phyloP scores from a whole-genome alignment of 2,329 filamentous ascomycete species.

The Alternaria atra region DNA sequence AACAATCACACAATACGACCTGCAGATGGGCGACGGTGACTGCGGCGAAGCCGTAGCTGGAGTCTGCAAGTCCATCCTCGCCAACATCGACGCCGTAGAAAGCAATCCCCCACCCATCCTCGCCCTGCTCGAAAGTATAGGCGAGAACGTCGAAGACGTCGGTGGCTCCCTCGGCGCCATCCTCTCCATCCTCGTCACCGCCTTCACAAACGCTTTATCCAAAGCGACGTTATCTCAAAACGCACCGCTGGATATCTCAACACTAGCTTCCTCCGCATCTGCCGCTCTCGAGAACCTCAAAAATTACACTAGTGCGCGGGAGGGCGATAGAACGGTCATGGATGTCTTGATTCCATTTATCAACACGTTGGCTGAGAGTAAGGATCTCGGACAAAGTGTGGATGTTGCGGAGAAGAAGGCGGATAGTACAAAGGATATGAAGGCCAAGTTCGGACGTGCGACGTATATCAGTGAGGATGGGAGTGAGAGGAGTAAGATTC shows the following conservation, averaged over 20 bases:
- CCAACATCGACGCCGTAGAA: slow-evolving; percentile 62
- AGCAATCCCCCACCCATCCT: slow-evolving; percentile 61
- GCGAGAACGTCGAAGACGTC: slow-evolving; percentile 72
- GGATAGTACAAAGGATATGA: slow-evolving; percentile 87
- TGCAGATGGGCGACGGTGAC: slow-evolving; percentile 88
- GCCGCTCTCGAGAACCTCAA: slow-evolving; percentile 57
- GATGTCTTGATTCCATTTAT: slow-evolving; percentile 92
- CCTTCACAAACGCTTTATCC: slow-evolving; percentile 63
- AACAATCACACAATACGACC: slow-evolving; percentile 73
- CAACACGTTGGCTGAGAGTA: slow-evolving; percentile 69
- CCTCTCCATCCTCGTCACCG: slow-evolving; percentile 87
- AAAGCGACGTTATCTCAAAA: slow-evolving; percentile 36
- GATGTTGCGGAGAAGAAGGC: slow-evolving; percentile 77
- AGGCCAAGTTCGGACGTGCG: slow-evolving; percentile 81
- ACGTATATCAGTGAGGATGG: slow-evolving; percentile 78
- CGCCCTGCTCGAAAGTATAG: slow-evolving; percentile 67
- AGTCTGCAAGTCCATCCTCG: slow-evolving; percentile 70
- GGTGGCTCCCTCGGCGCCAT: slow-evolving; percentile 78
- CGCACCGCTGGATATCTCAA: slow-evolving; percentile 45
- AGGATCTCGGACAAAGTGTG: slow-evolving; percentile 75
- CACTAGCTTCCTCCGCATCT: slow-evolving; percentile 53
- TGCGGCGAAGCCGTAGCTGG: slow-evolving; percentile 74
- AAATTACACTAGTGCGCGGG: slow-evolving; percentile 83
- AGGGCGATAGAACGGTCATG: slow-evolving; percentile 88
- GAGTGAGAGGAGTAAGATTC: slow-evolving; percentile 61